Conservation (phyloP, 306 rosid species). For the Cercis canadensis region DNA sequence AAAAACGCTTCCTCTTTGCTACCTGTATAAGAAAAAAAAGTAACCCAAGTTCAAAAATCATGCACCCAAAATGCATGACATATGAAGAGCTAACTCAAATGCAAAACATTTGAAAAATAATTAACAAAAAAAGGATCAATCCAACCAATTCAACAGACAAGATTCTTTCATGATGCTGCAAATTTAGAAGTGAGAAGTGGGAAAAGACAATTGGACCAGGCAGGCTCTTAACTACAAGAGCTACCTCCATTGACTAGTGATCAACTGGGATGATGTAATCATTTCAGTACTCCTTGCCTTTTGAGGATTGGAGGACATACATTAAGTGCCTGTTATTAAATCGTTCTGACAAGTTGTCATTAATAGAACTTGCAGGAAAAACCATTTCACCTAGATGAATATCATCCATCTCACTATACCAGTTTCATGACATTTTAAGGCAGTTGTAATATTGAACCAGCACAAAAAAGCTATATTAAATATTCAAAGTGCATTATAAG, state of each 20-base stretch:
- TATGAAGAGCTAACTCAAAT: neutral
- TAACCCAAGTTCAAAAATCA: constrained; percentile 16
- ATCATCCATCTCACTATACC: neutral
- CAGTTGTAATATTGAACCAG: too few relatives aligned
- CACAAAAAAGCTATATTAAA: too few relatives aligned
- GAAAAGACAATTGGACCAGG: neutral
- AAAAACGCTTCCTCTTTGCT: constrained; percentile 84
- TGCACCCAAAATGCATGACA: neutral
- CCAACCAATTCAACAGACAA: neutral
- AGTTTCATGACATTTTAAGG: constrained; percentile 4
- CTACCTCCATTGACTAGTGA: neutral
- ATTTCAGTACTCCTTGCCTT: constrained; percentile 7
- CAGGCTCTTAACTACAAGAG: neutral
- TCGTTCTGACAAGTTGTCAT: neutral
- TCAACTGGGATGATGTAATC: neutral
- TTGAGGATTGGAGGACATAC: neutral
- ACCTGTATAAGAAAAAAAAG: constrained; percentile 49
- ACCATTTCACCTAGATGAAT: neutral
- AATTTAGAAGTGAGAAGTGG: constrained; percentile 2
- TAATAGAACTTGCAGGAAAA: neutral
- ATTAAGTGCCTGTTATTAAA: constrained; percentile 23
- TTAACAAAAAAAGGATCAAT: too few relatives aligned
- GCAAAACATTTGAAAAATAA: constrained; percentile 3
- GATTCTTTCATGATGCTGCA: constrained; percentile 16
- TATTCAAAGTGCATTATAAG: too few relatives aligned